Base-by-base conservation (phyloP, 257 asterid species). In the Solanum sejunctum region DNA sequence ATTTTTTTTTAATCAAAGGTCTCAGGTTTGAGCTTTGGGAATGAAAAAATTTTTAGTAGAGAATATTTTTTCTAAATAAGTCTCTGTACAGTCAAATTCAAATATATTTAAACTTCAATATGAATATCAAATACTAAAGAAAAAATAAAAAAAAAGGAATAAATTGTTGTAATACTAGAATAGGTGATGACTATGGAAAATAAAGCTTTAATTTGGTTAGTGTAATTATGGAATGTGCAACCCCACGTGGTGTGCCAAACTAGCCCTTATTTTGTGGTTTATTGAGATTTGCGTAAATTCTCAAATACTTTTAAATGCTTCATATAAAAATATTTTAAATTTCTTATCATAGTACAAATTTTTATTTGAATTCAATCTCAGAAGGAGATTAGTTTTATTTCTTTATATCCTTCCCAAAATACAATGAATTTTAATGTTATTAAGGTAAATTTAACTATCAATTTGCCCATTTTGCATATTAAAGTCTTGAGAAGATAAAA, bases 171-270 rank as follows among this genome's bases (percentile, higher is more conserved):
- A 45, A 10, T 63, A 78, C 28, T 51, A 78, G 61, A 52, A 78
- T 26, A 32, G 2, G 64, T 78, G n/a, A 64, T 52, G 21, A 52
- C 10, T 52, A 1, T 1, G 64, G 64, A 78, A 78, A 52, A 52
- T 18, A 26, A 52, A 78, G 82, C 82, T 78, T 78, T 78, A 52
- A 17, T 78, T 78, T 78, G 64, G 64, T 78, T 78, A 51, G 64
- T 26, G 82, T 26, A 26, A 23, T 78, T 23, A 78, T 52, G 82
- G 82, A 78, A 78, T 52, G 26, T 52, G 82, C 82, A 66, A 55
- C 82, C 28, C 64, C 82, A 78, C 64, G 26, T 78, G 82, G 15
- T 51, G 23, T 51, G 82, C 64, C 10, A 72, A 51, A 77, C 63
- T 51, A 78, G 17, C 52, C 82, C 82, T 28, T 78, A 26, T 16